Evolutionary conservation across 768 basidiomycete species (phyloP), one percentile per base, ranked within the genome.

Genomic region (Panaeolus papilionaceus): DNA sequence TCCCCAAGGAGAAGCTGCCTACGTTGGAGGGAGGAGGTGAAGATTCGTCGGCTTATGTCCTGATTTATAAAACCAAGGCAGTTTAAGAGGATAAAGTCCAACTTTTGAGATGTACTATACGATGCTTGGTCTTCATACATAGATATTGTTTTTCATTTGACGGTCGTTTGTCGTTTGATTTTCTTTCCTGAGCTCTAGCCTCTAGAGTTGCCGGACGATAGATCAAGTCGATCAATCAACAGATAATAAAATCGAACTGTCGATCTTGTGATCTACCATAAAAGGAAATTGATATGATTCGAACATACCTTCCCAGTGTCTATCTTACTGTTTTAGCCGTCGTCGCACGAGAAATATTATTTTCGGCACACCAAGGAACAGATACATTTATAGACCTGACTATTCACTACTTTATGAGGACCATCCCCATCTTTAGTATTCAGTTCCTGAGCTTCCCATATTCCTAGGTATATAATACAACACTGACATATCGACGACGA

Each of bases 21-120:
- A 89, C 89, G 8, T 85, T 98, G 66, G 95, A 96, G 69, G 97
- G 97, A 5, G 97, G 97, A 68, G 96, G 89, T 4, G 93, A 96
- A 80, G 94, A 96, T 77, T 92, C 92, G 65, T 86, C 89, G 44
- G 95, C 95, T 44, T 96, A 97, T 80, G 92, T 98, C 71, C 77
- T 98, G 74, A 79, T 98, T 73, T 97, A 97, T 81, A 89, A 82
- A 84, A 86, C 85, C 72, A 91, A 91, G 76, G 68, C 40, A n/a
- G 64, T 61, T 20, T 61, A 58, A 58, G 16, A 58, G 45, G 14
- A 58, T n/a, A 26, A 49, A 23, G 23, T 23, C 11, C 20, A 23
- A 6, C 8, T 49, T 47, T 54, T 54, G 51, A 54, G 4, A 54
- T 54, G 54, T 58, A 58, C 14, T 33, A 5, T 58, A 33, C 12